Base-by-base conservation (phyloP, 2,329 filamentous ascomycete genomes). In the Trichoderma semiorbis region DNA sequence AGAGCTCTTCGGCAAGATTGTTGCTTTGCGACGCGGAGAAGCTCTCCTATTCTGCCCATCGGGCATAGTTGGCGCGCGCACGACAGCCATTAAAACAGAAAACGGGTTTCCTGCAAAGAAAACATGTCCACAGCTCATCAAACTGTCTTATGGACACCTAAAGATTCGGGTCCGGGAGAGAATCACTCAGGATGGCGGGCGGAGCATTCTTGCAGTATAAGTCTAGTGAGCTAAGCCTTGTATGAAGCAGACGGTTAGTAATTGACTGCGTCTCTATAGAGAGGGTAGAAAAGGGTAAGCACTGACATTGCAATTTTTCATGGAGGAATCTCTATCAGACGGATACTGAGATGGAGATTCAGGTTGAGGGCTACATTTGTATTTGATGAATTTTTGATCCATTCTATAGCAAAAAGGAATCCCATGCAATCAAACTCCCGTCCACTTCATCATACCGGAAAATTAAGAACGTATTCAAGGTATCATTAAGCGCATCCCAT, bases 1-100 rank as follows among this genome's bases (percentile, higher is more conserved):
- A 1, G 80, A 81, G 28, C 75, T 86, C 1, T 84, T 87, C 55
- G 75, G 78, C 12, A 77, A 78, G 30, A 86, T 87, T 50, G 81
- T 86, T 10, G 75, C 76, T 6, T 78, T 86, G 12, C 77, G 77
- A 5, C 82, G 82, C 3, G 85, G 85, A 0, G 83, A 87, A 70
- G 85, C 84, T 1, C 76, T 87, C 2, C 61, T 87, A 7, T 86
- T 86, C 73, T 81, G 83, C 1, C 85, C 84, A 0, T 84, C 79
- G 47, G 84, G 84, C 0, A 76, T 84, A 1, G 72, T 85, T 16
- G 76, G 58, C 21, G 62, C 67, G 21, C 21, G 30, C 1, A 53
- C 8, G 21, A 43, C 30, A 3, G 7, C 30, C 1, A 43, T 43
- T 14, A 34, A 71, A 28, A 8, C 30, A 14, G 43, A 71, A 1